A percentile compares a stretch with the other conserved stretches of the same genome.
phyloP scores from a whole-genome alignment of 1,139 yeast species.

The Taphrina deformans region DNA sequence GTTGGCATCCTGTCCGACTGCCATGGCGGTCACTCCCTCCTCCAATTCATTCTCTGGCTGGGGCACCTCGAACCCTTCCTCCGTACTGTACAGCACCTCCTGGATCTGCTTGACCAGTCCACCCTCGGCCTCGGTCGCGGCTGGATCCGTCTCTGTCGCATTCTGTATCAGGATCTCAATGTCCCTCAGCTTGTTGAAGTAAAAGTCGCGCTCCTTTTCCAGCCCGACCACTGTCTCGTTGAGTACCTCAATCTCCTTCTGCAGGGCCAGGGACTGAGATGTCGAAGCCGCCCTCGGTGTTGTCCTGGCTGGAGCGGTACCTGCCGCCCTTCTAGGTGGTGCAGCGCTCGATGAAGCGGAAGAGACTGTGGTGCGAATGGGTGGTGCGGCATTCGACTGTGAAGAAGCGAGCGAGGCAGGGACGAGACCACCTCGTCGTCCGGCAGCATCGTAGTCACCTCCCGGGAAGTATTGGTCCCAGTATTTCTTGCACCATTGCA shows the following conservation, averaged over 20 bases:
- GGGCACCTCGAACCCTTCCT: conserved; percentile 49
- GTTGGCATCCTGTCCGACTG: conserved; percentile 1
- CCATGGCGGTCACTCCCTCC: conserved; percentile 15
- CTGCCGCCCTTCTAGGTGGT: conserved; percentile 20
- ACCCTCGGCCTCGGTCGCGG: conserved; percentile 44
- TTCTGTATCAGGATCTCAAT: conserved; percentile 78
- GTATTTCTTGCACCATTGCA: conserved; percentile 84
- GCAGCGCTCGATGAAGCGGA: conserved; percentile 5
- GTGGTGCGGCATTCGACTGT: conserved; percentile 1
- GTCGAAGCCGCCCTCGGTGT: conserved; percentile 34
- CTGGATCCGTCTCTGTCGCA: conserved; percentile 53
- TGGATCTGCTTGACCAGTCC: conserved; percentile 64
- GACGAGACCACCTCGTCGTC: conserved; percentile 50
- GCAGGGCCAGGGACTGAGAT: conserved; percentile 35
- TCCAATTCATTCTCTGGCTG: conserved; percentile 38
- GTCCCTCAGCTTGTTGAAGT: conserved; percentile 83
- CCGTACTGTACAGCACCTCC: conserved; percentile 74
- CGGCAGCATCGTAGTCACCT: conserved; percentile 64
- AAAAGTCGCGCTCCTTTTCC: conserved; percentile 73
- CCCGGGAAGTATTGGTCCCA: conserved; percentile 80
- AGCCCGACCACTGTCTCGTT: conserved; percentile 47
- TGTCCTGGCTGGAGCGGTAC: conserved; percentile 6
- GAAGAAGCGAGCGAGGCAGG: conserved; percentile 16
- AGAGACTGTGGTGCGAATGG: neutral
- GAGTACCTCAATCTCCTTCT: conserved; percentile 38